Conservation (phyloP, 1,139 yeast genomes). For the Kodamaea alishanica region DNA sequence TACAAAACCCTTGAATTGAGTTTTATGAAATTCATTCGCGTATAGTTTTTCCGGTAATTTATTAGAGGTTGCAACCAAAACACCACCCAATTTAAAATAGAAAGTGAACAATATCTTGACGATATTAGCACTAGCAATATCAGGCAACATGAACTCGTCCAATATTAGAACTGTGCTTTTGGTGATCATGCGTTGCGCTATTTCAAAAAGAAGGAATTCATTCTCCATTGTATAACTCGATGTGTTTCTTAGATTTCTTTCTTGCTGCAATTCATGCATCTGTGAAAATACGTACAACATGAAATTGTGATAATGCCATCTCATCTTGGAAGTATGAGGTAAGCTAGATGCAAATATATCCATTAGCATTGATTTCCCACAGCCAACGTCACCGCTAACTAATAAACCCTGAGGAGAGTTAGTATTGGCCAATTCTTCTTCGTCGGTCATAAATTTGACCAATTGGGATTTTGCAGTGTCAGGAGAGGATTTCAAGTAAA, state of each 20-base stretch:
- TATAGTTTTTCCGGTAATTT: constrained; percentile 68
- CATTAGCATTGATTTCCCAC: constrained; percentile 73
- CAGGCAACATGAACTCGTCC: constrained; percentile 76
- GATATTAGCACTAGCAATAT: constrained; percentile 67
- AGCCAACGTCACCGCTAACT: constrained; percentile 71
- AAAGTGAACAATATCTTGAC: constrained; percentile 61
- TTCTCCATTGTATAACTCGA: constrained; percentile 45
- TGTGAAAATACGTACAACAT: constrained; percentile 65
- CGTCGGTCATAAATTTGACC: constrained; percentile 53
- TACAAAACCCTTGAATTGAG: constrained; percentile 55
- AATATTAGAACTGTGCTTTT: constrained; percentile 58
- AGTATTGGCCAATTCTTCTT: constrained; percentile 56
- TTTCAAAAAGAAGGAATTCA: constrained; percentile 62
- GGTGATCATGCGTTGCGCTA: constrained; percentile 62
- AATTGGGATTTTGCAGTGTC: constrained; percentile 32
- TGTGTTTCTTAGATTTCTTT: constrained; percentile 12
- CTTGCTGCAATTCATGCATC: constrained; percentile 53
- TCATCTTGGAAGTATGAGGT: constrained; percentile 60
- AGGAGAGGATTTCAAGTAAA: constrained; percentile 13
- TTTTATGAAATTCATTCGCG: constrained; percentile 58
- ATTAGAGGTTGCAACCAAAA: constrained; percentile 68
- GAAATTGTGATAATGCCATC: constrained; percentile 72
- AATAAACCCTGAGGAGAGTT: constrained; percentile 63
- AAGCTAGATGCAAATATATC: constrained; percentile 65
- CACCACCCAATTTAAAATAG: constrained; percentile 71